Base-by-base conservation (phyloP, 2,329 filamentous ascomycete genomes). In the Colletotrichum graminicola region DNA sequence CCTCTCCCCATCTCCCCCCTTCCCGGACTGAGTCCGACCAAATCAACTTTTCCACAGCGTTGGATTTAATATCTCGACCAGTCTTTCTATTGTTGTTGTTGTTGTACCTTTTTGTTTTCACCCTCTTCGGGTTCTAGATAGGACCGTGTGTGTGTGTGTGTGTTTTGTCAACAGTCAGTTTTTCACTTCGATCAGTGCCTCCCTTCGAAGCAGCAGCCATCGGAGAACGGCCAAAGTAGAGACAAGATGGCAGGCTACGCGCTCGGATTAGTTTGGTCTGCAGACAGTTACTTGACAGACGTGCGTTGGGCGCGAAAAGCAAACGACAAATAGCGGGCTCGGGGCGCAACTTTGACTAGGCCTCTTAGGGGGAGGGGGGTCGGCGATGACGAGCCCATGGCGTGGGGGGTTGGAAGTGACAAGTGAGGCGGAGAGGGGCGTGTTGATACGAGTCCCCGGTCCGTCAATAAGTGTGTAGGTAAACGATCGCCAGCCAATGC, bases 41-140 rank as follows among this genome's bases (percentile, higher is more conserved):
- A 60, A 66, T 61, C 55, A 59, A 43, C 43, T 66, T 60, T 61
- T 61, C 55, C 43, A 47, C 39, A 52, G n/a, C 32, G 32, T 43
- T 60, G 43, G 55, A 52, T 60, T 52, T 18, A 6, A 36, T 51
- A 18, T 61, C 41, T 36, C 12, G 29, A n/a, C 12, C 41, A 32
- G 16, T 14, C 18, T 36, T 23, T 12, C n/a, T 32, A 23, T 29
- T 34, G 8, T 23, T n/a, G 2, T 10, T 4, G 29, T 49, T 61
- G 45, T 2, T 29, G n/a, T n/a, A n/a, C 21, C 3, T n/a, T 39
- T 57, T 32, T 14, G 34, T 23, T 11, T 41, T 29, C 2, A 10
- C 5, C 14, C 29, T 29, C 41, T 7, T 18, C 16, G 43, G 41
- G 23, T 47, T 59, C 21, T 14, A 43, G 18, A 32, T 36, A 18